These are phyloP conservation scores for Wickerhamomyces sp. DNA, from an alignment of 1,139 yeast species.

Conservation along the genomic window DNA sequence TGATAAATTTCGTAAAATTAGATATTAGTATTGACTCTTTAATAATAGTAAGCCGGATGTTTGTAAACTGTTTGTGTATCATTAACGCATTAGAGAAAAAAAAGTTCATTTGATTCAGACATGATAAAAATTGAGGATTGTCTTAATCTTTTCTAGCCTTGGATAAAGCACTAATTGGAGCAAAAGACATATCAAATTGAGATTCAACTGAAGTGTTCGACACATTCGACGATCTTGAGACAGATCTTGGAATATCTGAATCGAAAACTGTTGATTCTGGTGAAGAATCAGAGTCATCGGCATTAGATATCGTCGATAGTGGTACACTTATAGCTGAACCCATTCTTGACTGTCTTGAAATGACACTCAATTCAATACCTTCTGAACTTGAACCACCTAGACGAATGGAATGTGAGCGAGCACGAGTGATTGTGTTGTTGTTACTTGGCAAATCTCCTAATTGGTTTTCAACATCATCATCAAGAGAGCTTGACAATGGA, in stretches of 20 bases:
- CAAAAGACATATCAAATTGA: slow-evolving; percentile 18
- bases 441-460: not conserved
- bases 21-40: not conserved
- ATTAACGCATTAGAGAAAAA: not conserved
- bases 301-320: slow-evolving; percentile 1
- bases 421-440: slow-evolving; percentile 6
- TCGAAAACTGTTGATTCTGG: slow-evolving; percentile 21
- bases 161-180: not conserved
- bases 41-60: too few species aligned
- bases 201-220: slow-evolving; percentile 22
- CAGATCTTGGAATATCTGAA: slow-evolving; percentile 18
- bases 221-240: slow-evolving; percentile 23
- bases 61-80: not conserved
- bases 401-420: slow-evolving; percentile 17
- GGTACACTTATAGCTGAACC: slow-evolving; percentile 3
- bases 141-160: not conserved
- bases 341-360: slow-evolving; percentile 13
- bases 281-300: slow-evolving; percentile 19
- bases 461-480: slow-evolving; percentile 17
- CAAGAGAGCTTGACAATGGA: slow-evolving; percentile 29
- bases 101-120: not conserved
- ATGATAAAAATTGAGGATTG: too few species aligned
- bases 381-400: slow-evolving; percentile 3
- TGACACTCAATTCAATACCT: slow-evolving; percentile 17
- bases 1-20: too few species aligned